Evolutionary conservation across 768 basidiomycete genomes (phyloP), one percentile per base, ranked within the genome.

Genomic region (Lactifluus pinguis): DNA sequence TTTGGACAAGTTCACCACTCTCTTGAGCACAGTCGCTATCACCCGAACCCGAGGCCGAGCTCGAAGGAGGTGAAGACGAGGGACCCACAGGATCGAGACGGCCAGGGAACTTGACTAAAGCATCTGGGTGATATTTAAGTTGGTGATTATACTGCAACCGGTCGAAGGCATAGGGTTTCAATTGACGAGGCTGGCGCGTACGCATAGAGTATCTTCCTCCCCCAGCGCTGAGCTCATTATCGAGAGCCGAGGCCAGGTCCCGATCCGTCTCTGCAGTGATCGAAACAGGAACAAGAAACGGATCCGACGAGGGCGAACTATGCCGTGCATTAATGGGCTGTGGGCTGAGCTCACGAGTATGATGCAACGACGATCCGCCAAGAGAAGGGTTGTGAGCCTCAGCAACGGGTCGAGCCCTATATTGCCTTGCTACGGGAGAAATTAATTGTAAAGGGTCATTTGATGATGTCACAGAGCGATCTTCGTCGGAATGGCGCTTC

Each of bases 141-240:
- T 78, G 76, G 14, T 71, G 69, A 57, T 80, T 77, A 68, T 89
- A 89, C 41, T 71, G 44, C 11, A 73, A 45, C 54, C 79, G 73
- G 60, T 89, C 87, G 38, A 77, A 77, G 11, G 75, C 76, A 65
- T 84, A 90, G 1, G 88, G 88, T 13, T 80, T 77, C 15, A 83
- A 61, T 67, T 90, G 88, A 19, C 77, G 74, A 41, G 77, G 70
- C 36, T 78, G 73, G 21, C 88, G 80, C 49, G 68, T 66, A 39
- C 87, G 83, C 41, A 89, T 72, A 0, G 80, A 72, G 68, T 87
- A 86, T 36, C 83, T 53, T 10, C 61, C 61, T 30, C 25, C 61
- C 17, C 9, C 32, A 30, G 32, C 47, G 10, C 9, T 5, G 21
- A 9, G 17, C 6, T 0, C 34, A 19, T 34, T 10, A 10, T 19